Base-by-base conservation (phyloP, 2,329 filamentous ascomycete species). In the Metarhizium album region DNA sequence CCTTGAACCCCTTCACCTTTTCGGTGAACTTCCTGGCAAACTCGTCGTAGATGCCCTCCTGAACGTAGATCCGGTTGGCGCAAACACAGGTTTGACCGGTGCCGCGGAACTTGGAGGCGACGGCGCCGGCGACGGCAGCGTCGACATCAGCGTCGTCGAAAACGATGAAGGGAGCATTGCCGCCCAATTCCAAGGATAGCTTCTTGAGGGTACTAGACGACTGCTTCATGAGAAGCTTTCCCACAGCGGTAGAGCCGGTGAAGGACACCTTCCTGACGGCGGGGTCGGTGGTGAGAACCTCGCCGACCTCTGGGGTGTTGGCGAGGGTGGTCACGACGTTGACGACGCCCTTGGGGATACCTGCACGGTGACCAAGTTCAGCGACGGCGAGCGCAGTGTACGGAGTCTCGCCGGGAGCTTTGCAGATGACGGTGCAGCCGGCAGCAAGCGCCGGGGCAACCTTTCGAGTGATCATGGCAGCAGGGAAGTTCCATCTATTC, bases 1-100 rank as follows among this genome's bases (percentile, higher is more conserved):
- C 83, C 61, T 80, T 84, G 74, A 94, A 90, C 16, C 66, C 70
- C 61, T 80, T 78, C 48, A 91, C 87, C 63, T 86, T 85, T 54
- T 81, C 83, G 27, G 83, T 79, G 57, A 93, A 82, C 47, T 79
- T 82, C 45, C 73, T 60, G 4, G 80, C 78, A 58, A 94, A 94
- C 37, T 76, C 72, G 60, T 91, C 85, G 69, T 93, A 90, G 65
- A 94, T 79, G 53, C 81, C 84, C 35, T 75, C 73, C 66, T 94
- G 88, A 8, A 94, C 78, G 66, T 86, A 91, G 57, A 94, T 80
- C 29, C 88, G 78, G 72, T 94, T 94, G 24, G 87, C 87, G 62
- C 86, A 90, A 22, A 97, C 90, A 67, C 93, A 98, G 0, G 93
- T 97, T 74, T 98, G 93, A 35, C 93, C 93, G 0, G 88, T 94